Evolutionary conservation across 1,284 basidiomycete species (phyloP), one percentile per base, ranked within the genome.

Genomic region (Sporisorium iseilematis-ciliati): DNA sequence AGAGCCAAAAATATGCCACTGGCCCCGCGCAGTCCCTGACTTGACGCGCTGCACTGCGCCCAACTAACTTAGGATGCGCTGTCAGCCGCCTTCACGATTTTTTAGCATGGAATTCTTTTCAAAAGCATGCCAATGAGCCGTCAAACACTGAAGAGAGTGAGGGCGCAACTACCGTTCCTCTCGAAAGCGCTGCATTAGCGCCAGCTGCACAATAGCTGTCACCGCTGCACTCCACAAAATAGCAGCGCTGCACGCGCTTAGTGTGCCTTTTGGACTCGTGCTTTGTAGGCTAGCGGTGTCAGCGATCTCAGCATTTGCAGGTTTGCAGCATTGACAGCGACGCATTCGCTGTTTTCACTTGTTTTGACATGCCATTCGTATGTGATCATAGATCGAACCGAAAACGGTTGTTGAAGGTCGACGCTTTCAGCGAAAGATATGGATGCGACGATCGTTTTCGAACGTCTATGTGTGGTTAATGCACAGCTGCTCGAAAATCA

Each of bases 191-290:
- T 48, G 46, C 48, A 49, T 29, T 20, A 49, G 48, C 35, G 35
- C 35, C 48, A 49, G 11, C 35, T 56, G 54, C 54, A 55, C 42
- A 11, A 10, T 33, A 16, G 26, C 42, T 20, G 42, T 31, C 54
- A 57, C 23, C 31, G 31, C 7, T 38, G 41, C 55, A 31, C 48
- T 49, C 48, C 48, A 49, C 48, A 33, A 31, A 31, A 31, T 29
- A 11, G 42, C 46, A 33, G 42, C 42, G n/a, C 55, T 57, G 55
- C 55, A 48, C 55, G 55, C 43, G 55, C 55, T 46, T 57, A 33
- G 12, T 46, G 42, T 56, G 5, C 43, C 20, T 38, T 29, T 50
- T 40, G 11, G 20, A 21, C 18, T 21, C 49, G 33, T 26, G 31
- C 48, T 23, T 35, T 3, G 35, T 20, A n/a, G 8, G 41, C 41